Base-by-base conservation (phyloP, 2,329 filamentous ascomycete species). In the Scytalidium sp. region DNA sequence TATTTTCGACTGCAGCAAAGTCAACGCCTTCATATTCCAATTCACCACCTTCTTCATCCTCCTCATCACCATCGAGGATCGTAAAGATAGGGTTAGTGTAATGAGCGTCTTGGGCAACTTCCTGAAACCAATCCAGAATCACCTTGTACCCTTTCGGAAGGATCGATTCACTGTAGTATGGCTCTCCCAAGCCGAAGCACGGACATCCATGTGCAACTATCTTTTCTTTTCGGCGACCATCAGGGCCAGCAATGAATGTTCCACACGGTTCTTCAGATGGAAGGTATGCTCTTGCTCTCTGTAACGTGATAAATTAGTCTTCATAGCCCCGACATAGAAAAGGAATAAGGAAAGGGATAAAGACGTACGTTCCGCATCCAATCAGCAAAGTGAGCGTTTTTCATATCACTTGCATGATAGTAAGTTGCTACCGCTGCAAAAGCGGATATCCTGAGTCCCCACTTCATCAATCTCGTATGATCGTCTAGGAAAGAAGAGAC, bases 161-260 rank as follows among this genome's bases (percentile, higher is more conserved):
- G 53, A 89, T 77, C 32, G 74, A 72, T 64, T 95, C 88, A 7
- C 70, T 70, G 60, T 82, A 74, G 27, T 74, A 62, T 1, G 68
- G 59, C 53, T 87, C 81, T 3, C 85, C 85, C 2, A 84, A 79
- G n/a, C 85, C 85, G 66, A 86, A 87, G 53, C 83, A 78, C 3
- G 87, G 86, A 55, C 81, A 87, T 4, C 86, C 85, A 41, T 79
- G 71, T 10, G 66, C 56, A 0, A 72, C 46, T 19, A 59, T 21
- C 32, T 9, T 36, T n/a, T 36, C 4, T n/a, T 32, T 17, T 13
- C 54, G 53, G 15, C 13, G 36, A 7, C 78, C 76, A 2, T 72
- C 62, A 1, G 78, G 71, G 1, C 79, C 78, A 0, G 78, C 70
- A 6, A 90, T 65, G 2, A 77, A 75, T 1, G 70, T 74, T 39